Percentiles rank a stretch among this genome's conserved stretches.
Evolutionary conservation across 139 green algal genomes (phyloP).

Genomic region (Micractinium sp.): DNA sequence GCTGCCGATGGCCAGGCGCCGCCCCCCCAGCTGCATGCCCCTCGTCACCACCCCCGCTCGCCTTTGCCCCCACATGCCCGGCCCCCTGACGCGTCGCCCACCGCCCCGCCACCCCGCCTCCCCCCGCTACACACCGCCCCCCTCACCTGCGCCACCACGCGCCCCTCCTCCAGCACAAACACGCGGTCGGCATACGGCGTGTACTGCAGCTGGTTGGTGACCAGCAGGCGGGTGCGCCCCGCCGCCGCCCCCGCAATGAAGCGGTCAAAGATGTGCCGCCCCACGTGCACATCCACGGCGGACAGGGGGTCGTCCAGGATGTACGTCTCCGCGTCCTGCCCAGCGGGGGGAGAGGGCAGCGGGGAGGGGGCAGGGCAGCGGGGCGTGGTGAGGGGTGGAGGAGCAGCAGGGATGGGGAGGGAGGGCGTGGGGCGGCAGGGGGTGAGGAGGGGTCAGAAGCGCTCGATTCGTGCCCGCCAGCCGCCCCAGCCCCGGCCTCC

Average conservation of each 20-base stretch:
- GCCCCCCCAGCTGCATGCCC: no score
- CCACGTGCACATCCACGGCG: slow-evolving; percentile 94
- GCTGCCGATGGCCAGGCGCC: no score
- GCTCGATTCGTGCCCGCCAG: no score
- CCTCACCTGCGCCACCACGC: slow-evolving; percentile 50
- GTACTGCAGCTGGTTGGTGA: slow-evolving; percentile 93
- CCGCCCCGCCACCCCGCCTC: background rate
- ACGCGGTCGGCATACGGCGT: slow-evolving; percentile 76
- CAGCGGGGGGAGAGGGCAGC: background rate
- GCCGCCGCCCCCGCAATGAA: slow-evolving; percentile 62
- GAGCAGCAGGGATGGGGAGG: background rate
- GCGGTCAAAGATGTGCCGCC: slow-evolving; percentile 83
- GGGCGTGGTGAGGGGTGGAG: background rate
- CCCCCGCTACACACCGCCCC: background rate
- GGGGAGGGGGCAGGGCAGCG: background rate
- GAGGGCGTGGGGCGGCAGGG: background rate
- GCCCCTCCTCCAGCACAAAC: slow-evolving; percentile 75
- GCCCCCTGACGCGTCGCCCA: no score
- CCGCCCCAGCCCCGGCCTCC: no score
- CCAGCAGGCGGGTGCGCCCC: slow-evolving; percentile 78
- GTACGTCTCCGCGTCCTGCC: slow-evolving; percentile 83
- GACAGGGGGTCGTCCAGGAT: slow-evolving; percentile 95
- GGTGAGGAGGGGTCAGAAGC: background rate
- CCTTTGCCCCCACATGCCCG: no score
- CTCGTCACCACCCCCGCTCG: no score